Percentiles rank a stretch among this genome's conserved stretches.
These are phyloP conservation scores for Pseudoperonospora humuli DNA, from an alignment of 352 stramenopile species.

Conservation along the genomic window DNA sequence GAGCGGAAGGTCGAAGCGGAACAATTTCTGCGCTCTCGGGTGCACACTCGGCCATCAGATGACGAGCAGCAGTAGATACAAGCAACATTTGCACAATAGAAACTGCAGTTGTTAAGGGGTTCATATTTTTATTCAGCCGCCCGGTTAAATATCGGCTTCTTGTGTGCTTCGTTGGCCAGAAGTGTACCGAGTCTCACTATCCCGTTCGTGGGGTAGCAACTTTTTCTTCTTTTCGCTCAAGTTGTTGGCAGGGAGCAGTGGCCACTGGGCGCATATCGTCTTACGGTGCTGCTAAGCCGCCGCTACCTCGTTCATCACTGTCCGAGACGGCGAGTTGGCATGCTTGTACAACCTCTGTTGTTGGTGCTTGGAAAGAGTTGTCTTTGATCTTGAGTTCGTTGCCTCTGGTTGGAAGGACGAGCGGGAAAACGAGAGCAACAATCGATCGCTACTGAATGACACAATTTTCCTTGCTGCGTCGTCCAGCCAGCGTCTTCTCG, in stretches of 20 bases:
- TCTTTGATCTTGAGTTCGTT: slow-evolving; percentile 22
- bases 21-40: slow-evolving; percentile 64
- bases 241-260: neutral
- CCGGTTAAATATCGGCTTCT: slow-evolving; percentile 30
- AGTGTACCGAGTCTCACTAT: neutral
- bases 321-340: slow-evolving; percentile 21
- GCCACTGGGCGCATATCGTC: slow-evolving; percentile 3
- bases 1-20: slow-evolving; percentile 61
- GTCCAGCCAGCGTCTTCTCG: slow-evolving; percentile 60
- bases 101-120: slow-evolving; percentile 15
- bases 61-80: slow-evolving; percentile 5
- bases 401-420: neutral
- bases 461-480: slow-evolving; percentile 78
- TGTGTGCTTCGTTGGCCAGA: slow-evolving; percentile 13
- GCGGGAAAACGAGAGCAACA: neutral
- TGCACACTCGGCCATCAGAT: slow-evolving; percentile 20
- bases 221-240: slow-evolving; percentile 2
- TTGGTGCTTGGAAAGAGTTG: slow-evolving; percentile 31
- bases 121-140: slow-evolving; percentile 23
- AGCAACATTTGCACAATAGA: neutral
- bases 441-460: slow-evolving; percentile 41
- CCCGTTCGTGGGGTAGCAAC: slow-evolving; percentile 2
- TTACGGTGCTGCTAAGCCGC: slow-evolving; percentile 20
- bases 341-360: slow-evolving; percentile 39
- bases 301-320: slow-evolving; percentile 10